Evolutionary conservation across 2,329 filamentous ascomycete species (phyloP).

Genomic region (Neoascochyta sp.): DNA sequence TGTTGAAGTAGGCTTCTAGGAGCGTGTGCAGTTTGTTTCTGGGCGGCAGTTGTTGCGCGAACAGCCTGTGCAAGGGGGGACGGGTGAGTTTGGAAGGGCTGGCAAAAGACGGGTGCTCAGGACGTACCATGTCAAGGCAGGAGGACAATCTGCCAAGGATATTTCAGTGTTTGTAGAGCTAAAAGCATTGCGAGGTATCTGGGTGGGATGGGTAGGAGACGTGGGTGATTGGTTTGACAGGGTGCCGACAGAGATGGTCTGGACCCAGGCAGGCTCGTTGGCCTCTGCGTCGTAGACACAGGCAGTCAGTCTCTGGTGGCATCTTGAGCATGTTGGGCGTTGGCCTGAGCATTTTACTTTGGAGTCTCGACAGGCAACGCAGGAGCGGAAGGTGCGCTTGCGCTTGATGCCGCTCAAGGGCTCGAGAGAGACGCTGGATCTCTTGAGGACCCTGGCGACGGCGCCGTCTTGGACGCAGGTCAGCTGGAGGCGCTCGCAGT

Average conservation of each 20-base stretch:
- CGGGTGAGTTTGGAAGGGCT: too few species aligned
- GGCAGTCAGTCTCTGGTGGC: slow-evolving; percentile 20
- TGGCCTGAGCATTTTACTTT: slow-evolving; percentile 35
- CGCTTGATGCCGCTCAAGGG: slow-evolving; percentile 27
- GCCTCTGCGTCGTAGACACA: slow-evolving; percentile 30
- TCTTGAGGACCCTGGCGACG: slow-evolving; percentile 12
- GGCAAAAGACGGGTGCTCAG: too few species aligned
- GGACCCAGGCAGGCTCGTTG: slow-evolving; percentile 31
- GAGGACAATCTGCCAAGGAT: slow-evolving; percentile 17
- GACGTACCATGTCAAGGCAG: slow-evolving; percentile 21
- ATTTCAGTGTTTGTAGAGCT: slow-evolving; percentile 9
- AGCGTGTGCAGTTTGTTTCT: slow-evolving; percentile 22
- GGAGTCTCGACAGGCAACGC: slow-evolving; percentile 28
- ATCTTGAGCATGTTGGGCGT: slow-evolving; percentile 27
- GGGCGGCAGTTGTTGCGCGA: slow-evolving; percentile 21
- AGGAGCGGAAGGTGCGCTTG: slow-evolving; percentile 31
- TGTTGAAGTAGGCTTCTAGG: slow-evolving; percentile 32
- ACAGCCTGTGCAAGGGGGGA: slow-evolving; percentile 18
- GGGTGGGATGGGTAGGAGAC: slow-evolving; percentile 14
- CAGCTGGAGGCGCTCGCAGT: slow-evolving; percentile 29
- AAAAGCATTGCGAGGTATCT: slow-evolving; percentile 11
- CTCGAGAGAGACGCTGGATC: slow-evolving; percentile 14
- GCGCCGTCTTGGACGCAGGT: slow-evolving; percentile 26
- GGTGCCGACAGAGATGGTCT: slow-evolving; percentile 20
- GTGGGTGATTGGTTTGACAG: slow-evolving; percentile 8